phyloP scores from a whole-genome alignment of 257 asterid genomes.

The Asclepias syriaca region DNA sequence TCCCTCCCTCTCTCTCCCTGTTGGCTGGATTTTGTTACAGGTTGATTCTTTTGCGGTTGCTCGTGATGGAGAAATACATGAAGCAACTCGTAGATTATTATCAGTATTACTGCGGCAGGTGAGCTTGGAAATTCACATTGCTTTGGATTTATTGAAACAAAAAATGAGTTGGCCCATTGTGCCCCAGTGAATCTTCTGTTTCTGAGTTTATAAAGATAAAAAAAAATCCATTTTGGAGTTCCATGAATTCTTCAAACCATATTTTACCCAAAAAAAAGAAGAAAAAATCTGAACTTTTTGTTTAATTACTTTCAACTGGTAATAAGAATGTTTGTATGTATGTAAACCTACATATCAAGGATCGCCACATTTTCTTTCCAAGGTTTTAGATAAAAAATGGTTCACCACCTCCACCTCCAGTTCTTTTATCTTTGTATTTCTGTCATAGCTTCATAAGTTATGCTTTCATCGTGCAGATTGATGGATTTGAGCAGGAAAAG shows the following conservation, averaged over 20 bases:
- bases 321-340: not conserved
- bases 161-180: not conserved
- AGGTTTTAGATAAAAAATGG: not conserved
- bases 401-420: not conserved
- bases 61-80: slow-evolving; percentile 91
- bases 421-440: not conserved
- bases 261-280: not conserved
- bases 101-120: slow-evolving; percentile 95
- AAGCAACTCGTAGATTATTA: slow-evolving; percentile 85
- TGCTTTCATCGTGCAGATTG: slow-evolving; percentile 56
- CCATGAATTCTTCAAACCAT: not conserved
- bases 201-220: not conserved
- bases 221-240: not conserved
- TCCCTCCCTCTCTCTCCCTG: not conserved
- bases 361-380: not conserved
- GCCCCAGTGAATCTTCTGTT: not conserved
- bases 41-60: slow-evolving; percentile 92
- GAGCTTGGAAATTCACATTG: slow-evolving; percentile 6
- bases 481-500: slow-evolving; percentile 96
- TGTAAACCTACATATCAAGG: not conserved
- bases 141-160: not conserved
- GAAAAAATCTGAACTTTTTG: not conserved
- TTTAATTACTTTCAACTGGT: not conserved
- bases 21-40: slow-evolving; percentile 28
- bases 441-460: slow-evolving; percentile 12